Base-by-base conservation (phyloP, 495 filamentous ascomycete genomes). In the Aspergillus bridgeri region DNA sequence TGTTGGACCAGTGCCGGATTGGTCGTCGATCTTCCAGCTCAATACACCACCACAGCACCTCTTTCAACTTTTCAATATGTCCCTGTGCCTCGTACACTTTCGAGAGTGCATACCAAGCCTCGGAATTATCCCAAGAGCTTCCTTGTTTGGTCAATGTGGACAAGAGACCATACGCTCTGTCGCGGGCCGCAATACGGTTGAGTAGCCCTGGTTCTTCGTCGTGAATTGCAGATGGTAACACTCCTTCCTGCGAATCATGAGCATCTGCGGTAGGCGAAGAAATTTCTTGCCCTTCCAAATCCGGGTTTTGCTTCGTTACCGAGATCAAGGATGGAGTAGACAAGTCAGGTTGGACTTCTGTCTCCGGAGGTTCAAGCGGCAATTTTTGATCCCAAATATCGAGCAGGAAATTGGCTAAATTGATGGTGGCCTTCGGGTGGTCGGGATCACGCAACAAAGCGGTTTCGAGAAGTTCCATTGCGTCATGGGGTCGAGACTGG, bases 91-190 rank as follows among this genome's bases (percentile, higher is more conserved):
- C 93, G 62, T 96, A 89, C 47, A 86, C 91, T 59, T 89, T 76
- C 1, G 94, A 90, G 17, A 98, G 81, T 9, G 86, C 85, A 64
- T 88, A 91, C 94, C 94, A 98, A 19, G 92, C 94, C 67, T 96
- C 94, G n/a, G 86, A 85, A 64, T 86, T 83, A 69, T 96, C 90
- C 95, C 95, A 98, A 5, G 91, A 92, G 24, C 74, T 78, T n/a
- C 92, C 91, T 3, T 89, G 81, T 73, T 89, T 92, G 2, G 91
- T 96, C 54, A 98, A 78, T 2, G 81, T 80, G 7, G 86, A 87
- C 0, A 98, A 81, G 45, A 98, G 79, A 13, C 83, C 86, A 65
- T 90, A 90, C 1, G 95, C 94, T 19, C 95, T 82, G 65, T 98
- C 92, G 25, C 91, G 83, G 24, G 90, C 89, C 17, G 89, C 87